Percentiles rank a stretch among this genome's conserved stretches.
These are phyloP conservation scores for Saturnispora mendoncae DNA, from an alignment of 805 yeast genomes.

Conservation along the genomic window DNA sequence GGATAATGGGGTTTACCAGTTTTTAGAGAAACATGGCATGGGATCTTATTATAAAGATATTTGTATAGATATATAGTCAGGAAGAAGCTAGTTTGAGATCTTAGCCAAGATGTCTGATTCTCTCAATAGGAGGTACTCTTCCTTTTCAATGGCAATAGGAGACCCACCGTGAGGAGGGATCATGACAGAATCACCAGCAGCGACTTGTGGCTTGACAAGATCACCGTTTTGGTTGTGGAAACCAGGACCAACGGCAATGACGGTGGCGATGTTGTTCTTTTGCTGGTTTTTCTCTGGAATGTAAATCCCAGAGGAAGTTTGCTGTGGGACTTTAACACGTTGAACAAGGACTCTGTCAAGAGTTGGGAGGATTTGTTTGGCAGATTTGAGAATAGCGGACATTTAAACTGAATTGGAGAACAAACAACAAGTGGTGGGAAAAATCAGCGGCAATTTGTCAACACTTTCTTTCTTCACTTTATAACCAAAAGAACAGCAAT, in stretches of 20 bases:
- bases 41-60: neutral
- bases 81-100: conserved; percentile 46
- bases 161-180: conserved; percentile 95
- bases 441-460: neutral
- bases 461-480: neutral
- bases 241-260: conserved; percentile 95
- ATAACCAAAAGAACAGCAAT: conserved; percentile 28
- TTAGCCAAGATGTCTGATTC: conserved; percentile 94
- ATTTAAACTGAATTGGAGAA: no score
- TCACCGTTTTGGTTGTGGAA: conserved; percentile 67
- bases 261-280: conserved; percentile 87
- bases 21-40: conserved; percentile 25
- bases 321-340: conserved; percentile 81
- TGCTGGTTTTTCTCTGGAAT: conserved; percentile 95
- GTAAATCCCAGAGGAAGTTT: conserved; percentile 88
- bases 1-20: conserved; percentile 37
- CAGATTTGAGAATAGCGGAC: conserved; percentile 67
- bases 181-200: conserved; percentile 87
- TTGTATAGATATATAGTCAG: neutral
- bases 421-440: neutral
- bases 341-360: conserved; percentile 95
- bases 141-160: conserved; percentile 69
- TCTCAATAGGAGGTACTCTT: conserved; percentile 56
- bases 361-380: conserved; percentile 82
- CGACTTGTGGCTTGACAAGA: conserved; percentile 62